Evolutionary conservation across 441 rosid species (phyloP).

Genomic region (Croton laevigatus): DNA sequence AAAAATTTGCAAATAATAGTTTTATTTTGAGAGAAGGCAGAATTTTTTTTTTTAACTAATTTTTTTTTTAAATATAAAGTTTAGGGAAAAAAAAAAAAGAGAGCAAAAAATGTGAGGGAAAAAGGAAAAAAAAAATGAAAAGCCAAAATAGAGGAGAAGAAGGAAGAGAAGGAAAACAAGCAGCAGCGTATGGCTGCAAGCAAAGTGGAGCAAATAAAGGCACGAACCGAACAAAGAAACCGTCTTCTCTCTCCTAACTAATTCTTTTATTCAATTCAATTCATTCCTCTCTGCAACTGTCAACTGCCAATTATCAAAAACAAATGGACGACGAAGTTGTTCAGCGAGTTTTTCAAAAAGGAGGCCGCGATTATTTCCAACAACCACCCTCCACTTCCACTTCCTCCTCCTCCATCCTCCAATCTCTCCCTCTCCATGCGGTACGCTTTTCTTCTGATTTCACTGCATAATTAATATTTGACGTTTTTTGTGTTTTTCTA

Average conservation of each 20-base stretch:
- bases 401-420: slow-evolving; percentile 84
- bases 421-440: slow-evolving; percentile 93
- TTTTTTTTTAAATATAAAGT: neutral
- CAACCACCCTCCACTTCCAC: slow-evolving; percentile 81
- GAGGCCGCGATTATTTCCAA: slow-evolving; percentile 88
- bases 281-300: neutral
- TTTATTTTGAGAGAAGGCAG: no score
- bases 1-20: no score
- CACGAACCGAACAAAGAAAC: neutral
- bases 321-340: slow-evolving; percentile 91
- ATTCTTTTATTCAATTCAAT: neutral
- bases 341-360: slow-evolving; percentile 88
- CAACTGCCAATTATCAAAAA: no score
- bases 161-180: slow-evolving; percentile 12
- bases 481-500: neutral
- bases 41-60: no score
- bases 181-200: slow-evolving; percentile 26
- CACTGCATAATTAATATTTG: neutral
- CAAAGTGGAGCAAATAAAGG: slow-evolving; percentile 18
- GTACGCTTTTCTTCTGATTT: slow-evolving; percentile 29
- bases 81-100: neutral
- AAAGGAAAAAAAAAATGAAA: neutral
- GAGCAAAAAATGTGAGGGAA: neutral
- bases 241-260: neutral
- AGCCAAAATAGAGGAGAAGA: neutral